Evolutionary conservation across 257 asterid genomes (phyloP).

Genomic region (Fraxinus excelsior): DNA sequence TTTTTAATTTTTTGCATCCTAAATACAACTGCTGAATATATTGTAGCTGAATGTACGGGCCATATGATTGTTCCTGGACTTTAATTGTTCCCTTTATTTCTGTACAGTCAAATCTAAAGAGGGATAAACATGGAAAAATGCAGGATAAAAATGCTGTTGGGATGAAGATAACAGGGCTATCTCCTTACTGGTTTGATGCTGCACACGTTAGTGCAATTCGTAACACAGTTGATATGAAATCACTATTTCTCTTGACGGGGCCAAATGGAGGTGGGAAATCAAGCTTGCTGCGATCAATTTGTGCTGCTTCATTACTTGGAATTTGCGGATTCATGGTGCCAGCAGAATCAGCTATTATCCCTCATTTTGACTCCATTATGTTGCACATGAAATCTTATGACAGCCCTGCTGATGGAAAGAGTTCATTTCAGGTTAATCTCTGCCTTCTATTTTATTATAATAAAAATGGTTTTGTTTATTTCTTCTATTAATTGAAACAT

Average conservation of each 20-base stretch:
- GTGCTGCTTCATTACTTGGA: constrained; percentile 93
- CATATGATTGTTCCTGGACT: not conserved
- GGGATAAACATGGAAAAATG: constrained; percentile 25
- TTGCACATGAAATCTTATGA: constrained; percentile 97
- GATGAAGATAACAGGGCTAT: constrained; percentile 79
- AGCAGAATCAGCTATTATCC: constrained; percentile 87
- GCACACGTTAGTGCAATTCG: constrained; percentile 84
- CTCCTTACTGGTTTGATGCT: constrained; percentile 97
- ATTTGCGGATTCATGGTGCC: constrained; percentile 96
- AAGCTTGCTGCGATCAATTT: constrained; percentile 83
- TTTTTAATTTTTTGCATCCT: not conserved
- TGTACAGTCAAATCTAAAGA: not conserved
- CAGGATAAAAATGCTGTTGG: constrained; percentile 51
- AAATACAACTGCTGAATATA: not conserved
- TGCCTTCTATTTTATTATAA: not conserved
- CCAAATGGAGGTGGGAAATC: constrained; percentile 99
- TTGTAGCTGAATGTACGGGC: not conserved
- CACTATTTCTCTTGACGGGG: constrained; percentile 86
- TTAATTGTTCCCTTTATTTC: not conserved
- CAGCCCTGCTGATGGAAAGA: constrained; percentile 97
- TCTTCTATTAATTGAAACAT: too few species aligned
- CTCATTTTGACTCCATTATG: constrained; percentile 93
- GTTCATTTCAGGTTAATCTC: constrained; percentile 83
- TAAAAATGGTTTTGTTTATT: too few species aligned
- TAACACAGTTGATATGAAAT: constrained; percentile 78